Evolutionary conservation across 129 eudicot genomes (phyloP).

Genomic region (Mikania micrantha): DNA sequence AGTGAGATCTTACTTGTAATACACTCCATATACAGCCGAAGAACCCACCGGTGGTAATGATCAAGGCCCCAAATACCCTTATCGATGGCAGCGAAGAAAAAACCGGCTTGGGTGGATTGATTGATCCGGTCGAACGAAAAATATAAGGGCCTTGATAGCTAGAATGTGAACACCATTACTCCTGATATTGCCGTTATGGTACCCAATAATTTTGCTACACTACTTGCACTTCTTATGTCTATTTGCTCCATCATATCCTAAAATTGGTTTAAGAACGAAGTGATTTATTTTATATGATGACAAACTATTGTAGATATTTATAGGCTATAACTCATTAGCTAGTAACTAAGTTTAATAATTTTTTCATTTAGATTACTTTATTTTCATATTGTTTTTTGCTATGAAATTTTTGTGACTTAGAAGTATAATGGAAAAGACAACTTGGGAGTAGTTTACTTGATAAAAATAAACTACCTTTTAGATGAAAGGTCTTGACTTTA

Average conservation of each 20-base stretch:
- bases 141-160: conserved; percentile 32
- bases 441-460: too few relatives aligned
- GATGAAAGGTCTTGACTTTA: too few relatives aligned
- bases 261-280: too few relatives aligned
- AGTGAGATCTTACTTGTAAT: conserved; percentile 5
- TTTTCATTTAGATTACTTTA: too few relatives aligned
- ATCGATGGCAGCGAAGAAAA: background rate
- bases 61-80: conserved; percentile 9
- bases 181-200: conserved; percentile 23
- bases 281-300: background rate
- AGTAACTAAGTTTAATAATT: too few relatives aligned
- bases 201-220: too few relatives aligned
- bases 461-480: too few relatives aligned
- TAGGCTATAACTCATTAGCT: too few relatives aligned
- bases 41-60: background rate
- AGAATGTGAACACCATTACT: conserved; percentile 32
- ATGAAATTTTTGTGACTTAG: too few relatives aligned
- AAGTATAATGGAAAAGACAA: too few relatives aligned
- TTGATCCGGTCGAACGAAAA: background rate
- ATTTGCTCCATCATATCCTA: conserved; percentile 32
- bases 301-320: too few relatives aligned
- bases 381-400: too few relatives aligned
- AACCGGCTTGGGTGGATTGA: background rate
- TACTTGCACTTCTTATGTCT: conserved; percentile 17
- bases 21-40: conserved; percentile 3